A percentile compares a stretch with the other conserved stretches of the same genome.
These are phyloP conservation scores for Xylaria sp. DNA, from an alignment of 2,329 filamentous ascomycete species.

Conservation along the genomic window DNA sequence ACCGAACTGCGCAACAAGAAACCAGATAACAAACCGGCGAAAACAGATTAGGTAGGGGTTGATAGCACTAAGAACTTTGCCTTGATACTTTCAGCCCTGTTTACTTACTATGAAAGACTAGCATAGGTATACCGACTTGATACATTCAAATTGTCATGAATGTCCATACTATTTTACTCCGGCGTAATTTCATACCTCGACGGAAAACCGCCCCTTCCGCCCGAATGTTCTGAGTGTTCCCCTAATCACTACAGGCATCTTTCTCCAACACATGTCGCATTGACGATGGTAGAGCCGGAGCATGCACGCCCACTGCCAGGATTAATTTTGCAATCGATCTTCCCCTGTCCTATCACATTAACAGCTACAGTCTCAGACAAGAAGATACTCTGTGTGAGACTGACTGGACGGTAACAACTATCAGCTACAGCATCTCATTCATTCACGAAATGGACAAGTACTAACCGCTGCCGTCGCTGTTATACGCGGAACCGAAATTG, in stretches of 20 bases:
- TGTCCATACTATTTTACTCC: too few species aligned
- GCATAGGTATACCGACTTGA: too few species aligned
- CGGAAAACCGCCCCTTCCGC: too few species aligned
- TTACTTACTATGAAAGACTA: too few species aligned
- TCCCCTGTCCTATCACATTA: neutral
- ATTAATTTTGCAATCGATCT: neutral
- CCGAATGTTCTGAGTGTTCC: too few species aligned
- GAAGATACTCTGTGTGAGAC: neutral
- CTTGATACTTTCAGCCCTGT: too few species aligned
- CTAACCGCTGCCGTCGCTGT: neutral
- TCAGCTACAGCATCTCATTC: neutral
- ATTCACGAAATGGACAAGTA: neutral
- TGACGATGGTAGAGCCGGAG: neutral
- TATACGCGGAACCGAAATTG: neutral
- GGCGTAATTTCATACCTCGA: too few species aligned
- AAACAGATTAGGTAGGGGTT: too few species aligned
- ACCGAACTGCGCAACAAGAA: too few species aligned
- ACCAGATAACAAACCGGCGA: too few species aligned
- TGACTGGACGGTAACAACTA: neutral
- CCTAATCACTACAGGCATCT: neutral
- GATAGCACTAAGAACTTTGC: too few species aligned
- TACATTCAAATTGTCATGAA: too few species aligned
- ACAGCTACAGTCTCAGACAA: neutral
- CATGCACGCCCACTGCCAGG: neutral
- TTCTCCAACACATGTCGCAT: neutral